Evolutionary conservation across 768 basidiomycete species (phyloP).

Genomic region (Mycena belliarum): DNA sequence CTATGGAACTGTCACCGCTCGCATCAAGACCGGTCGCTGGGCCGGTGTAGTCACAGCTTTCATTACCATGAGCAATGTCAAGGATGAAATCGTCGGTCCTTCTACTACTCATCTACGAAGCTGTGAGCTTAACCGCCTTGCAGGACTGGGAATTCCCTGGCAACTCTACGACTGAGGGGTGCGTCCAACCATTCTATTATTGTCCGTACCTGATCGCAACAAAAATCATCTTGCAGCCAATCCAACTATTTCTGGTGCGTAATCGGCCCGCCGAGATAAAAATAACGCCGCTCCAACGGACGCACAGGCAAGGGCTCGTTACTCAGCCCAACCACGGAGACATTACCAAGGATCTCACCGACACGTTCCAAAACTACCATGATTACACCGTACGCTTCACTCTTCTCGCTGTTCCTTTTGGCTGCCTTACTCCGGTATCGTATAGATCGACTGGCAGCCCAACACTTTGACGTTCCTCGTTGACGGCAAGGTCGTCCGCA

Average conservation of each 20-base stretch:
- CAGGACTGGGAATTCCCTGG: constrained; percentile 86
- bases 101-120: too few species aligned
- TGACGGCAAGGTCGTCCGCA: constrained; percentile 73
- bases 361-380: constrained; percentile 73
- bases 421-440: background rate
- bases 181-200: too few species aligned
- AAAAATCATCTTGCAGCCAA: constrained; percentile 49
- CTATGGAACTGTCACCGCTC: constrained; percentile 75
- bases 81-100: constrained; percentile 62
- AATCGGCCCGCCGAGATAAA: too few species aligned
- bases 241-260: constrained; percentile 69
- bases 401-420: too few species aligned
- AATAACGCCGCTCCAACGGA: too few species aligned
- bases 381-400: constrained; percentile 69
- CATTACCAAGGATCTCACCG: constrained; percentile 48
- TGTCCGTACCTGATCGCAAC: too few species aligned
- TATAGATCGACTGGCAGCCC: constrained; percentile 80
- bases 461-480: constrained; percentile 65
- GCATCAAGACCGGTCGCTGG: constrained; percentile 77
- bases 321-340: constrained; percentile 48
- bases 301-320: constrained; percentile 54
- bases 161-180: constrained; percentile 52
- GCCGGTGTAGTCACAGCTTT: constrained; percentile 81
- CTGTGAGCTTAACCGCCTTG: background rate
- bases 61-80: constrained; percentile 82